A percentile compares a stretch with the other conserved stretches of the same genome.
Conservation (phyloP, 2,329 filamentous ascomycete species). For the Pseudogymnoascus sp. region DNA sequence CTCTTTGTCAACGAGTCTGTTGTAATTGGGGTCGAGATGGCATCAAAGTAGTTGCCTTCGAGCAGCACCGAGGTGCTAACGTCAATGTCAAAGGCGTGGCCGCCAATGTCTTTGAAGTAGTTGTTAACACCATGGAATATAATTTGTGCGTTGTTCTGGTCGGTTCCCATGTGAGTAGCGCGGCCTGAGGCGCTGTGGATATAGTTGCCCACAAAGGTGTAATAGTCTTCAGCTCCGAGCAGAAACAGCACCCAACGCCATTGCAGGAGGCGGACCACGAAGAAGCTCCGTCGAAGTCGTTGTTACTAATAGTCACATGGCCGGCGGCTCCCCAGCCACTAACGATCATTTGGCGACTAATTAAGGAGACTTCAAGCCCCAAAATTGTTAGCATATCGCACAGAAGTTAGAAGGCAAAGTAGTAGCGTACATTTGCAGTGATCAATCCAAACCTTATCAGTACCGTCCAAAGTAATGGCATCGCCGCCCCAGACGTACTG, state of each 20-base stretch:
- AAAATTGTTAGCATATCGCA: constrained; percentile 1
- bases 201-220: constrained; percentile 38
- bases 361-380: constrained; percentile 26
- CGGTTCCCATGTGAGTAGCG: constrained; percentile 34
- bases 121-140: constrained; percentile 36
- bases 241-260: constrained; percentile 36
- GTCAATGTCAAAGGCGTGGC: constrained; percentile 38
- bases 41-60: constrained; percentile 38
- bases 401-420: neutral
- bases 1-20: neutral
- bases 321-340: constrained; percentile 28
- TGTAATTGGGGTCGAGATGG: constrained; percentile 30
- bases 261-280: constrained; percentile 37
- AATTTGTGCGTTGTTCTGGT: constrained; percentile 17
- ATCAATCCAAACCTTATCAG: constrained; percentile 31
- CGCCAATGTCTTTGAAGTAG: constrained; percentile 34
- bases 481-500: constrained; percentile 33
- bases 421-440: constrained; percentile 27
- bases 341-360: constrained; percentile 38
- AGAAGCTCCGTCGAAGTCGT: constrained; percentile 36
- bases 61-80: constrained; percentile 28
- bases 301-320: constrained; percentile 39
- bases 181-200: constrained; percentile 38
- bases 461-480: constrained; percentile 28
- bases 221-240: constrained; percentile 31